Evolutionary conservation across 805 yeast genomes (phyloP).

Genomic region (Kluyveromyces lactis): DNA sequence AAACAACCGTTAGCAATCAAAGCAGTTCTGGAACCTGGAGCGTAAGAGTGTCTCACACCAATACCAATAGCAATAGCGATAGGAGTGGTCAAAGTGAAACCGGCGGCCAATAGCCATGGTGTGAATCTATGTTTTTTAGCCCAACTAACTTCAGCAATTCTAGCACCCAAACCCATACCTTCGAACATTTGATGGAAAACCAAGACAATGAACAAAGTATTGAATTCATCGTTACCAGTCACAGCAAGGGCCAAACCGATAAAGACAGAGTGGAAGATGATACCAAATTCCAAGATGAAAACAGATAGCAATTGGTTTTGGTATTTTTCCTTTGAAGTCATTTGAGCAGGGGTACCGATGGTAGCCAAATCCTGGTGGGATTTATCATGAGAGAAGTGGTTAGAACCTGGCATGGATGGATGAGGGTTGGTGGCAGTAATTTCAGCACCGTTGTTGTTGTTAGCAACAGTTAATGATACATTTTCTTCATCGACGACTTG

Average conservation of each 20-base stretch:
- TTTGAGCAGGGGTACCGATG: slow-evolving; percentile 8
- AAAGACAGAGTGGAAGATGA: slow-evolving; percentile 75
- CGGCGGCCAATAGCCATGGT: slow-evolving; percentile 51
- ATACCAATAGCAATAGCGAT: slow-evolving; percentile 71
- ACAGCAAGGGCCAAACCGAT: slow-evolving; percentile 73
- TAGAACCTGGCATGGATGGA: slow-evolving; percentile 20
- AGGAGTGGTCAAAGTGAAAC: slow-evolving; percentile 56
- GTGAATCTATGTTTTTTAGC: slow-evolving; percentile 37
- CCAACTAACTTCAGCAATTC: slow-evolving; percentile 55
- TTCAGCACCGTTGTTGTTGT: slow-evolving; percentile 1
- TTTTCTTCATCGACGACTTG: slow-evolving; percentile 10
- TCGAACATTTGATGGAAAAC: slow-evolving; percentile 77
- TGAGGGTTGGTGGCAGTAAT: neutral
- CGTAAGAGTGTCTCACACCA: slow-evolving; percentile 58
- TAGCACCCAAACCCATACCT: slow-evolving; percentile 77
- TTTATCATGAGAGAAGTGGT: slow-evolving; percentile 37
- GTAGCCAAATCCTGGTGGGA: slow-evolving; percentile 38
- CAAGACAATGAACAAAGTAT: slow-evolving; percentile 57
- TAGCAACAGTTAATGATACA: slow-evolving; percentile 1
- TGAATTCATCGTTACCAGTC: slow-evolving; percentile 62
- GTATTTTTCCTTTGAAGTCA: slow-evolving; percentile 35
- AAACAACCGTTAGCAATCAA: slow-evolving; percentile 63
- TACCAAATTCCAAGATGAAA: slow-evolving; percentile 66
- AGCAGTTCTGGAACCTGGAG: slow-evolving; percentile 49
- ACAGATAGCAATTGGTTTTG: slow-evolving; percentile 47